These are phyloP conservation scores for Phytophthora meadii DNA, from an alignment of 352 stramenopile species.

Conservation along the genomic window DNA sequence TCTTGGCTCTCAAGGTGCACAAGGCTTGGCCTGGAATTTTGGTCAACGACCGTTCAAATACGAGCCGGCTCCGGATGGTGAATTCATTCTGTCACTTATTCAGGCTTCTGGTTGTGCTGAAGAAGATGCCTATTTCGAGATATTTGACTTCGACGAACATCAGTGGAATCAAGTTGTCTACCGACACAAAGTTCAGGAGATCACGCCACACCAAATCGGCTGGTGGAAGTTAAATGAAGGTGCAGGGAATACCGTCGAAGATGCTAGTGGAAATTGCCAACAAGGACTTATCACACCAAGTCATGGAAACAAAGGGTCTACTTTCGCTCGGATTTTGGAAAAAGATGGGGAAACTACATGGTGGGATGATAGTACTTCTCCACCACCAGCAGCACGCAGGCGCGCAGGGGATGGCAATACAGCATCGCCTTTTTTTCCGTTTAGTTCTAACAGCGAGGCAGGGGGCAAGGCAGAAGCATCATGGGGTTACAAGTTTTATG, in stretches of 20 bases:
- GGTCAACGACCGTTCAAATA: constrained; percentile 68
- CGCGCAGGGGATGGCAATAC: constrained; percentile 31
- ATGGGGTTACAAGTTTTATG: constrained; percentile 81
- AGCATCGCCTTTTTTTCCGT: constrained; percentile 32
- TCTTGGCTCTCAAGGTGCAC: constrained; percentile 59
- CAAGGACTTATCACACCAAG: constrained; percentile 17
- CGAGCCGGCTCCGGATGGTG: constrained; percentile 25
- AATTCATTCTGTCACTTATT: constrained; percentile 42
- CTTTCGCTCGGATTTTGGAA: constrained; percentile 7
- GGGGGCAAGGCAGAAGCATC: constrained; percentile 11
- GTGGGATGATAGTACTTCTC: constrained; percentile 34
- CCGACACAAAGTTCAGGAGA: constrained; percentile 68
- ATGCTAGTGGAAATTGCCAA: constrained; percentile 48
- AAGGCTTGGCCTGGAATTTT: constrained; percentile 79
- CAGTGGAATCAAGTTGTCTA: constrained; percentile 66
- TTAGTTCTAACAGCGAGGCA: constrained; percentile 15
- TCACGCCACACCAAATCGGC: constrained; percentile 49
- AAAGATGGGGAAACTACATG: constrained; percentile 13
- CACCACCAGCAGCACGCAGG: constrained; percentile 35
- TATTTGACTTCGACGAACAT: constrained; percentile 60
- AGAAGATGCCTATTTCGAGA: constrained; percentile 55
- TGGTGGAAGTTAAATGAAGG: constrained; percentile 79
- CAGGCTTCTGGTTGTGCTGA: constrained; percentile 33
- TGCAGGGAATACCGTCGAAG: constrained; percentile 38
- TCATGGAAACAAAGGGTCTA: background rate